Conservation (phyloP, 2,329 filamentous ascomycete species). For the Boeremia lycopersici region DNA sequence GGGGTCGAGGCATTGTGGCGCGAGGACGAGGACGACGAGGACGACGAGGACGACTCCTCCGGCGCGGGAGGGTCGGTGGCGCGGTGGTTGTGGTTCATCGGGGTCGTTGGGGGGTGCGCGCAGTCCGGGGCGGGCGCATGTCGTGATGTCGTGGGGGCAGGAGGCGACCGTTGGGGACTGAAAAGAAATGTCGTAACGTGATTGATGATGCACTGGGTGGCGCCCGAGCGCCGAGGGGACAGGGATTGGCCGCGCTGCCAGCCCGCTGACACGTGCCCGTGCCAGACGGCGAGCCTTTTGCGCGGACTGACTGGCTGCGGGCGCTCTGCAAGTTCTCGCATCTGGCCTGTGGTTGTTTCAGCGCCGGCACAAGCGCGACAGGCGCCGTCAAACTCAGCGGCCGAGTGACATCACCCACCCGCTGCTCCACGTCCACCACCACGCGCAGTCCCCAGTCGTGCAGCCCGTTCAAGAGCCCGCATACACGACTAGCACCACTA, state of each 20-base stretch:
- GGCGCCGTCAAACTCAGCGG: neutral
- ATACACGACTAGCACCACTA: neutral
- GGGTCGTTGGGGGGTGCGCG: slow-evolving; percentile 21
- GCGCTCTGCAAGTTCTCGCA: neutral
- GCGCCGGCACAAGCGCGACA: slow-evolving; percentile 7
- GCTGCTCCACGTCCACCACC: neutral
- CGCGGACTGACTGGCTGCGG: neutral
- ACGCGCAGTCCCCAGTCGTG: neutral
- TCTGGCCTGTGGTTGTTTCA: slow-evolving; percentile 2
- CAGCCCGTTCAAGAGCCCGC: neutral
- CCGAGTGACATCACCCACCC: neutral
- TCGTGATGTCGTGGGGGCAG: slow-evolving; percentile 30
- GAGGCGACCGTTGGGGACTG: slow-evolving; percentile 15
- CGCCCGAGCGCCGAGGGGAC: slow-evolving; percentile 9
- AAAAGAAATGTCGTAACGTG: slow-evolving; percentile 26
- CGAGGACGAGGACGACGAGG: slow-evolving; percentile 29
- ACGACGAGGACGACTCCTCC: slow-evolving; percentile 29
- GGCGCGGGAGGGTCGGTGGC: slow-evolving; percentile 28
- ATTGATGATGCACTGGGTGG: slow-evolving; percentile 21
- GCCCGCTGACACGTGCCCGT: slow-evolving; percentile 13
- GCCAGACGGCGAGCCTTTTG: neutral
- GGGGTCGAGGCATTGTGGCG: slow-evolving; percentile 32
- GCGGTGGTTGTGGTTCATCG: slow-evolving; percentile 40
- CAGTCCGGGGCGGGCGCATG: slow-evolving; percentile 34
- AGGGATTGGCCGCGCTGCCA: slow-evolving; percentile 11